phyloP scores from a whole-genome alignment of 148 eudicot genomes.

The Rhododendron ferrugineum region DNA sequence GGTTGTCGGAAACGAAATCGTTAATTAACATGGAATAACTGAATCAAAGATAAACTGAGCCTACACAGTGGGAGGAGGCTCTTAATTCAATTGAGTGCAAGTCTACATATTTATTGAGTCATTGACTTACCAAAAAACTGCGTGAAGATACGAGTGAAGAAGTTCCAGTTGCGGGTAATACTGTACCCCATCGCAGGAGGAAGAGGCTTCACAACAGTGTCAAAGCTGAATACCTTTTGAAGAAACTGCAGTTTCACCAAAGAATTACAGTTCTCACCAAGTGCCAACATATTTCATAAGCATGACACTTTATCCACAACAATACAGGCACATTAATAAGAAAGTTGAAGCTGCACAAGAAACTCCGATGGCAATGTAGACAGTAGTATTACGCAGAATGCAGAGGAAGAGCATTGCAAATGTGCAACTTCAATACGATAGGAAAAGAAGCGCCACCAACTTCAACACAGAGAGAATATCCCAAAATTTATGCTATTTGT shows the following conservation, averaged over 20 bases:
- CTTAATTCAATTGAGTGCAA: not conserved
- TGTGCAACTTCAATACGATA: not conserved
- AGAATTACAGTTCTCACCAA: conserved; percentile 7
- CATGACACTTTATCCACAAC: not conserved
- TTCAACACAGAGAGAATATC: not conserved
- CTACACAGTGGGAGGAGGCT: not conserved
- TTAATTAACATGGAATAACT: not conserved
- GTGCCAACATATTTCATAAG: not conserved
- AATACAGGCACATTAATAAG: not conserved
- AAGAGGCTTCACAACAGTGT: conserved; percentile 91
- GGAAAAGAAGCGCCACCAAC: not conserved
- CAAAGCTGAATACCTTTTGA: conserved; percentile 77
- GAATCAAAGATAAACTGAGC: not conserved
- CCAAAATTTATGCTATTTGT: not conserved
- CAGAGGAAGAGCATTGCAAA: not conserved
- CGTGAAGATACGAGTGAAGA: conserved; percentile 93
- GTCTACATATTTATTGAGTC: conserved; percentile 2
- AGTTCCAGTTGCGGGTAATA: conserved; percentile 77
- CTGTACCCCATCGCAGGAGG: conserved; percentile 79
- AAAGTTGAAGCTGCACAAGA: not conserved
- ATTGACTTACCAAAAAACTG: conserved; percentile 77
- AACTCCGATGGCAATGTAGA: not conserved
- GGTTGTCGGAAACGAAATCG: not conserved
- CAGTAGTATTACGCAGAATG: not conserved
- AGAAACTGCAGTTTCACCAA: conserved; percentile 59